Evolutionary conservation across 2,329 filamentous ascomycete genomes (phyloP).

Genomic region (Coniella lustricola): DNA sequence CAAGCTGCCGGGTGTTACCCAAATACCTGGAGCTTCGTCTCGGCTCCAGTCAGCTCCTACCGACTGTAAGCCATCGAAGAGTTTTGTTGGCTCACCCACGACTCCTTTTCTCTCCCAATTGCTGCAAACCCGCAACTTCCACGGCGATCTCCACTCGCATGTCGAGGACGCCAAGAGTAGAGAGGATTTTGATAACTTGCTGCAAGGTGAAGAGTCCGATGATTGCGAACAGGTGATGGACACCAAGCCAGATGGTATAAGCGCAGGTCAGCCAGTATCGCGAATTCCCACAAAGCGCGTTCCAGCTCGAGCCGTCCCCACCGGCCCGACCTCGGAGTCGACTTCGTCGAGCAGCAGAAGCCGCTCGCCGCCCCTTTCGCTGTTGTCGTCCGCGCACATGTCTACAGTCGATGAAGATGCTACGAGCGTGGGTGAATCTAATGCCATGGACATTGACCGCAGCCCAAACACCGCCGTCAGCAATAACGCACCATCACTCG

Average conservation of each 20-base stretch:
- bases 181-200: slow-evolving; percentile 41
- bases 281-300: slow-evolving; percentile 45
- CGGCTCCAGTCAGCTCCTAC: slow-evolving; percentile 18
- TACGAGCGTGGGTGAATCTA: slow-evolving; percentile 36
- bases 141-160: slow-evolving; percentile 50
- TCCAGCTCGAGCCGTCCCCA: slow-evolving; percentile 50
- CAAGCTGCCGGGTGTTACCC: slow-evolving; percentile 40
- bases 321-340: slow-evolving; percentile 37
- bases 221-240: slow-evolving; percentile 32
- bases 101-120: slow-evolving; percentile 63
- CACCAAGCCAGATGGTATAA: slow-evolving; percentile 18
- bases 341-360: slow-evolving; percentile 55
- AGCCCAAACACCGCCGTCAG: slow-evolving; percentile 64
- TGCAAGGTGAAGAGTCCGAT: slow-evolving; percentile 45
- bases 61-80: slow-evolving; percentile 23
- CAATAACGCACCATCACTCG: slow-evolving; percentile 71
- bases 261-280: slow-evolving; percentile 21
- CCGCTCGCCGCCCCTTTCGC: slow-evolving; percentile 31
- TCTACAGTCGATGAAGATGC: slow-evolving; percentile 18
- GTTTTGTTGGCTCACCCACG: slow-evolving; percentile 48
- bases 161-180: slow-evolving; percentile 54
- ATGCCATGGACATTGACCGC: slow-evolving; percentile 49
- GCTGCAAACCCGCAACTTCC: slow-evolving; percentile 54
- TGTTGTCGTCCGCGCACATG: slow-evolving; percentile 22
- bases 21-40: slow-evolving; percentile 32